phyloP scores from a whole-genome alignment of 2,329 filamentous ascomycete species.

The Stagonosporopsis chrysanthemi region DNA sequence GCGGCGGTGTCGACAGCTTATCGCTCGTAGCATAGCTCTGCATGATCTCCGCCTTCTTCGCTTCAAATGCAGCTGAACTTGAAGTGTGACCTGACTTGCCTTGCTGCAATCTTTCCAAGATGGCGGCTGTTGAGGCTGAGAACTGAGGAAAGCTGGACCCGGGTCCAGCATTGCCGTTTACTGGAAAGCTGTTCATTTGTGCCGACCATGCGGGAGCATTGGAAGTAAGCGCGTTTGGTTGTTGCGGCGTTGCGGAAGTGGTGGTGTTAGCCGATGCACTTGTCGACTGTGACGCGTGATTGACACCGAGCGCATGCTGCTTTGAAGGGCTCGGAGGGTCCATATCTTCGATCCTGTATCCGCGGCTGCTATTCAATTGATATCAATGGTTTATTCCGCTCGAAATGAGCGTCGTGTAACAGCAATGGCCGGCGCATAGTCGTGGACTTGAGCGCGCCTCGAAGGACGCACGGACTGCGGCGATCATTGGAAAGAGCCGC shows the following conservation, averaged over 20 bases:
- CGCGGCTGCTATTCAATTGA: constrained; percentile 23
- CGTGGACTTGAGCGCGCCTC: constrained; percentile 13
- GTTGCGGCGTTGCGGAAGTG: constrained; percentile 33
- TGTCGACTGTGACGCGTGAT: constrained; percentile 27
- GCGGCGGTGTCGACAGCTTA: constrained; percentile 50
- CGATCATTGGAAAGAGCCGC: constrained; percentile 18
- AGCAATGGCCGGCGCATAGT: constrained; percentile 12
- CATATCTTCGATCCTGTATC: constrained; percentile 25
- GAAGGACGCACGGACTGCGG: constrained; percentile 8
- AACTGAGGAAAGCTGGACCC: constrained; percentile 41
- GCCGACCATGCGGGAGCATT: constrained; percentile 37
- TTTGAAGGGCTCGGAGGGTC: constrained; percentile 21
- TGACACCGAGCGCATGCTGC: constrained; percentile 21
- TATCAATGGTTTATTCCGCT: constrained; percentile 16
- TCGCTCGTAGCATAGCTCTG: constrained; percentile 56
- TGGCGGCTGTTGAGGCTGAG: constrained; percentile 52
- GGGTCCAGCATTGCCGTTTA: constrained; percentile 4
- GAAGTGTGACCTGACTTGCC: constrained; percentile 43
- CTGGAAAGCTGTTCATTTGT: constrained; percentile 35
- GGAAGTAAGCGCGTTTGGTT: constrained; percentile 31
- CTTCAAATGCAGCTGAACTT: constrained; percentile 54
- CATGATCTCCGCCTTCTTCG: constrained; percentile 56
- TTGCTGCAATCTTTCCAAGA: constrained; percentile 50
- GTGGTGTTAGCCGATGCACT: constrained; percentile 31
- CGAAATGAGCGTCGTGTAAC: constrained; percentile 11